phyloP scores from a whole-genome alignment of 164 flowering plant genomes.

The Nymphaea colorata region DNA sequence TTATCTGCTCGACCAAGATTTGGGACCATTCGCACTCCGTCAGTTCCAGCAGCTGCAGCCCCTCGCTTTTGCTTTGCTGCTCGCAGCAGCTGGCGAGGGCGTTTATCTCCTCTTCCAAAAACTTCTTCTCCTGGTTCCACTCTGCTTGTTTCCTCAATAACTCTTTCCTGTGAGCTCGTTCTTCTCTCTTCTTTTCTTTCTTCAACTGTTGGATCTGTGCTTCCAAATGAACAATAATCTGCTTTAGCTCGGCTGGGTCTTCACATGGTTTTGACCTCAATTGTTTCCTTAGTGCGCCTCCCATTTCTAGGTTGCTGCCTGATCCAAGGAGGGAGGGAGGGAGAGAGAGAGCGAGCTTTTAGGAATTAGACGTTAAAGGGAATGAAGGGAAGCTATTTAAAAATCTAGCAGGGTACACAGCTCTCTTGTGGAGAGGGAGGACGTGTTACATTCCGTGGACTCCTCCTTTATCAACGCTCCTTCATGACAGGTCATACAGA shows the following conservation, averaged over 20 bases:
- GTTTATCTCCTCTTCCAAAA: neutral
- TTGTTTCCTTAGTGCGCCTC: neutral
- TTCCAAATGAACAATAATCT: neutral
- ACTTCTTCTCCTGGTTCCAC: neutral
- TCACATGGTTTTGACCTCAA: neutral
- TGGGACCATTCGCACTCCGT: slow-evolving; percentile 3
- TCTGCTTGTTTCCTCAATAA: neutral
- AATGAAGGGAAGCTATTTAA: neutral
- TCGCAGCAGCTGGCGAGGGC: neutral
- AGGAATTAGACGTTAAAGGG: neutral
- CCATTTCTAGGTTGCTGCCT: neutral
- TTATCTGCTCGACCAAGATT: slow-evolving; percentile 33
- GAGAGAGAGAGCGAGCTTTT: neutral
- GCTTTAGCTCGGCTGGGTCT: neutral
- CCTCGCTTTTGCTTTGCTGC: neutral
- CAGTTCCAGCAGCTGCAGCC: slow-evolving; percentile 1
- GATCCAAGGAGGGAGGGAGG: too few relatives aligned
- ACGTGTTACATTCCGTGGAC: neutral
- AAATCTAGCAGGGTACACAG: neutral
- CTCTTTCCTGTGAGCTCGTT: neutral
- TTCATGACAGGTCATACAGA: too few relatives aligned
- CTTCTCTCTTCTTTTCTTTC: neutral
- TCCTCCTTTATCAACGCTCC: neutral
- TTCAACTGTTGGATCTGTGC: neutral
- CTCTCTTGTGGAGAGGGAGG: neutral